These are phyloP conservation scores for Psilocybe tampanensis DNA, from an alignment of 768 basidiomycete species.

Conservation along the genomic window DNA sequence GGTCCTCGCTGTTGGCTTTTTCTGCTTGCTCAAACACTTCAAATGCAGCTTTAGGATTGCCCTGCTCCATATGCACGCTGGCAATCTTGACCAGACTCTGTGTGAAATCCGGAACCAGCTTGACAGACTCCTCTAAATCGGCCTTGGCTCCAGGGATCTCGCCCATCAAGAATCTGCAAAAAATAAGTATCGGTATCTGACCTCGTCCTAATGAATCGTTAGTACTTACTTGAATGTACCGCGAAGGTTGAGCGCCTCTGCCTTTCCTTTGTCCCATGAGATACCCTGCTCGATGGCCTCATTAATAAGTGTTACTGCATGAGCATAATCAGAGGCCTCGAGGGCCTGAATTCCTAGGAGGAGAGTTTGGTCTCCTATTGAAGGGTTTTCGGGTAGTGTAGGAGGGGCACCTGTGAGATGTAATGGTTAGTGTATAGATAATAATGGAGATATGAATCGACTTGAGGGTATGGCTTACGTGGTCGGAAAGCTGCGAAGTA, in stretches of 20 bases:
- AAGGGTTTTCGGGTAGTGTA: conserved; percentile 69
- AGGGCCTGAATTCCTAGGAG: conserved; percentile 82
- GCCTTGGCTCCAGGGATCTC: conserved; percentile 81
- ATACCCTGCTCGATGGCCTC: conserved; percentile 89
- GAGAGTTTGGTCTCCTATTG: conserved; percentile 84
- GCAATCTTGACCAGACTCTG: conserved; percentile 97
- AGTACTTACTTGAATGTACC: conserved; percentile 89
- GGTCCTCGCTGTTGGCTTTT: conserved; percentile 77
- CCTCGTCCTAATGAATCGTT: background rate
- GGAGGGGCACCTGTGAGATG: conserved; percentile 59
- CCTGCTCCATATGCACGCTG: conserved; percentile 96
- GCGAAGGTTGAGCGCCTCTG: conserved; percentile 89
- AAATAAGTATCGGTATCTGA: background rate
- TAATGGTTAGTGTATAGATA: background rate
- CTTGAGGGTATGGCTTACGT: conserved; percentile 52
- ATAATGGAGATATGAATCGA: background rate
- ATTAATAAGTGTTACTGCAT: conserved; percentile 76
- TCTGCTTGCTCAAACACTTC: conserved; percentile 91
- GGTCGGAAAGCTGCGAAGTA: conserved; percentile 97
- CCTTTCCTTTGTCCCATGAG: conserved; percentile 71
- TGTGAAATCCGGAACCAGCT: conserved; percentile 67
- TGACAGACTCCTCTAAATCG: conserved; percentile 79
- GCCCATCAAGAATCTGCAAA: conserved; percentile 79
- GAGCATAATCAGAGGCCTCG: conserved; percentile 80
- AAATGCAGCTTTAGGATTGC: conserved; percentile 79